These are phyloP conservation scores for Gamarada debralockiae DNA, from an alignment of 495 filamentous ascomycete genomes.

Conservation along the genomic window DNA sequence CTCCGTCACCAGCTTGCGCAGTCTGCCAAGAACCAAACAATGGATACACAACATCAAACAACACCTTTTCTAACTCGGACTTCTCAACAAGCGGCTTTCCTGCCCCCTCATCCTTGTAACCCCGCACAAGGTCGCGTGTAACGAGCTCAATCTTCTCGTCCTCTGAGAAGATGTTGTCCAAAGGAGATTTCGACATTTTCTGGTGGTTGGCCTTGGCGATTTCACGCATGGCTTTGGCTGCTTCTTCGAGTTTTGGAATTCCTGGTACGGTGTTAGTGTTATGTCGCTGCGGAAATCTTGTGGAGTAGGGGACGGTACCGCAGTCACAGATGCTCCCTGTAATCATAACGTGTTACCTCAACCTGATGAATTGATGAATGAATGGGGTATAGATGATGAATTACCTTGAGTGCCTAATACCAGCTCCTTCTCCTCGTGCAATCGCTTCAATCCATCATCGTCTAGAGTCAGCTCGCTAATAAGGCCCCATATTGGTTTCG, in stretches of 20 bases:
- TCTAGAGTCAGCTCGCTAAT: constrained; percentile 4
- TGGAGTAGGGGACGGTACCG: constrained; percentile 2
- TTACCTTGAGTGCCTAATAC: constrained; percentile 15
- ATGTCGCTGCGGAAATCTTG: not conserved
- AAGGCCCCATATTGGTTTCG: constrained; percentile 11
- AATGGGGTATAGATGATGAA: not conserved
- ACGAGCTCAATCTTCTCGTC: constrained; percentile 12
- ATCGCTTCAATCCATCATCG: constrained; percentile 8
- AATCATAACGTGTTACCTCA: constrained; percentile 7
- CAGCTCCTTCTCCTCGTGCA: constrained; percentile 14
- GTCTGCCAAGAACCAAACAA: too few relatives aligned
- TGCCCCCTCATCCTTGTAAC: not conserved
- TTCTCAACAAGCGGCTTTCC: constrained; percentile 3
- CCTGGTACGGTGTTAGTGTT: constrained; percentile 7
- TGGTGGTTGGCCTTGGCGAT: not conserved
- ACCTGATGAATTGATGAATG: not conserved
- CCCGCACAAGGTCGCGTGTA: not conserved
- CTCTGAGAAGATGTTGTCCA: constrained; percentile 7
- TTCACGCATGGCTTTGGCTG: constrained; percentile 1
- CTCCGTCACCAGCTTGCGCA: too few relatives aligned
- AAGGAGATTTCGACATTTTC: not conserved
- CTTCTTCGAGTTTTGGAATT: constrained; percentile 5
- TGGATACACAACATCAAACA: constrained; percentile 17
- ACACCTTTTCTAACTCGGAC: constrained; percentile 8
- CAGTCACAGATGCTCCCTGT: constrained; percentile 16